These are phyloP conservation scores for Globisporangium lucens DNA, from an alignment of 352 stramenopile species.

Conservation along the genomic window DNA sequence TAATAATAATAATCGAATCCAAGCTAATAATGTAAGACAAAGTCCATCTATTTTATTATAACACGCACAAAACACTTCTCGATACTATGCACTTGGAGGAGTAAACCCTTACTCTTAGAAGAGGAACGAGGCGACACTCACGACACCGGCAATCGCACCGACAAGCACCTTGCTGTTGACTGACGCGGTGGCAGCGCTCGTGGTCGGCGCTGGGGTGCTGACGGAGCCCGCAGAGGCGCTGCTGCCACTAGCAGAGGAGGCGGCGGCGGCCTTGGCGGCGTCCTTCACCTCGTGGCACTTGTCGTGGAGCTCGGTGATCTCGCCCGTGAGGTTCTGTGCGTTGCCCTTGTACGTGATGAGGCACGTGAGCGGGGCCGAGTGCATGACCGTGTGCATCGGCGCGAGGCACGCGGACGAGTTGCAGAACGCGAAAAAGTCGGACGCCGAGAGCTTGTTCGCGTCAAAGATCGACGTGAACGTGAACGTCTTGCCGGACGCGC, in stretches of 20 bases:
- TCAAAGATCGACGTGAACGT: slow-evolving; percentile 46
- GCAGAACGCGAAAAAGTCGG: slow-evolving; percentile 55
- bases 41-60: too few relatives aligned
- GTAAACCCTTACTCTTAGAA: background rate
- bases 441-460: slow-evolving; percentile 37
- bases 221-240: background rate
- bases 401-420: slow-evolving; percentile 50
- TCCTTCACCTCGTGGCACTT: slow-evolving; percentile 38
- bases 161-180: slow-evolving; percentile 14
- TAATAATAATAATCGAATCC: too few relatives aligned
- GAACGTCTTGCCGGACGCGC: slow-evolving; percentile 41
- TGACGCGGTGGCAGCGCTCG: background rate
- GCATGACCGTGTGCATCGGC: slow-evolving; percentile 52
- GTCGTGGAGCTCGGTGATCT: slow-evolving; percentile 43
- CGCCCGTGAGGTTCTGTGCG: slow-evolving; percentile 33
- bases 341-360: slow-evolving; percentile 42
- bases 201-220: slow-evolving; percentile 5
- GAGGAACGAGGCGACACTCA: slow-evolving; percentile 9
- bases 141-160: background rate
- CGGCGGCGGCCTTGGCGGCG: slow-evolving; percentile 7
- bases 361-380: slow-evolving; percentile 33
- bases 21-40: too few relatives aligned
- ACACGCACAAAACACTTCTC: too few relatives aligned
- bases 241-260: background rate
- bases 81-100: too few relatives aligned